A percentile compares a stretch with the other conserved stretches of the same genome.
Conservation (phyloP, 2,329 filamentous ascomycete genomes). For the Dryadomyces quercivorus region DNA sequence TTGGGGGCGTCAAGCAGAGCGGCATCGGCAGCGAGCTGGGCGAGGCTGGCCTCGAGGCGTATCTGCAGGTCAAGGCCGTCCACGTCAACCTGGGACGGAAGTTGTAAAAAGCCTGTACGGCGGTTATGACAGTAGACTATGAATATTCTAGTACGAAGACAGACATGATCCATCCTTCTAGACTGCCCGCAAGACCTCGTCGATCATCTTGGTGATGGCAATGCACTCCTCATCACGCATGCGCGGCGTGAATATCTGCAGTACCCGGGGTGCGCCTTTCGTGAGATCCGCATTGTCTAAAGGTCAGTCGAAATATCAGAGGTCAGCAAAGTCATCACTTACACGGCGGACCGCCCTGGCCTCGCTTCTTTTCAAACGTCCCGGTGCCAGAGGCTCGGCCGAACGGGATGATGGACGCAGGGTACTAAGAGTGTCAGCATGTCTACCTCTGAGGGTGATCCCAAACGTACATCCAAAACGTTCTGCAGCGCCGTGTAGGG, state of each 20-base stretch:
- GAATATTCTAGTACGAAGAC: no score
- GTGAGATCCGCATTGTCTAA: background rate
- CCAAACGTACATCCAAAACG: background rate
- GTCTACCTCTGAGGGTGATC: background rate
- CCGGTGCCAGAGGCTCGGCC: background rate
- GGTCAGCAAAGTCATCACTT: background rate
- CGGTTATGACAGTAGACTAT: no score
- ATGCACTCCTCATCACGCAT: background rate
- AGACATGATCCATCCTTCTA: no score
- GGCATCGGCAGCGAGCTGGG: conserved; percentile 40
- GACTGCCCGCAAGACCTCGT: background rate
- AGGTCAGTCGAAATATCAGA: background rate
- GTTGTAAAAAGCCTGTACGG: background rate
- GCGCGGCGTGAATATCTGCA: background rate
- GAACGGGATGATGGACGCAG: background rate
- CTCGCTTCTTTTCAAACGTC: background rate
- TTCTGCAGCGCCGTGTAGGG: background rate
- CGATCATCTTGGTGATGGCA: background rate
- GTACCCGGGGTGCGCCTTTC: background rate
- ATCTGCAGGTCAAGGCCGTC: conserved; percentile 26
- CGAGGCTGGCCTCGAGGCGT: conserved; percentile 28
- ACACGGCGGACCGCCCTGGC: background rate
- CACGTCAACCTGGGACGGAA: background rate
- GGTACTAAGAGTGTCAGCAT: background rate
- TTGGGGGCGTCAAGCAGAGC: conserved; percentile 41